Evolutionary conservation across 2,329 filamentous ascomycete genomes (phyloP).

Genomic region (Xylariaceae sp.): DNA sequence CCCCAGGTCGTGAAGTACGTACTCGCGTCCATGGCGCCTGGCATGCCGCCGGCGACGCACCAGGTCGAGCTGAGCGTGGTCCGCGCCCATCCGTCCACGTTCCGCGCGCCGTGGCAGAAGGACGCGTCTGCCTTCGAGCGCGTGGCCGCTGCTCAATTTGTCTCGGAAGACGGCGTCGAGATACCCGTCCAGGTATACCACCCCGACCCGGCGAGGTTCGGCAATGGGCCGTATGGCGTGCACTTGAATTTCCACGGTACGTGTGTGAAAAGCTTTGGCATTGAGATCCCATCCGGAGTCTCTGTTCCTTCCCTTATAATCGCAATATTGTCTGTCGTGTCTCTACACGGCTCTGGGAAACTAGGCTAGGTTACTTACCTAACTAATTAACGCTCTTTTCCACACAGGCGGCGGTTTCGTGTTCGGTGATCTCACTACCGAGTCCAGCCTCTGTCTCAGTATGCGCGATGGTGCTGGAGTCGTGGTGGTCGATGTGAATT

Average conservation of each 20-base stretch:
- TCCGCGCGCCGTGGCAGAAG: conserved; percentile 23
- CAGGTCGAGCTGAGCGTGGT: conserved; percentile 28
- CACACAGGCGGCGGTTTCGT: conserved; percentile 36
- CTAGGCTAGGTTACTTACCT: too few relatives aligned
- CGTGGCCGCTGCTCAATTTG: conserved; percentile 24
- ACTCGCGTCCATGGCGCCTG: conserved; percentile 20
- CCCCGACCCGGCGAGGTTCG: conserved; percentile 27
- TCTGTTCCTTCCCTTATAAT: too few relatives aligned
- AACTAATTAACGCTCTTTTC: too few relatives aligned
- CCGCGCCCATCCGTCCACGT: conserved; percentile 27
- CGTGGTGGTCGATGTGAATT: conserved; percentile 36
- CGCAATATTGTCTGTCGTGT: too few relatives aligned
- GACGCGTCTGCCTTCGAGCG: conserved; percentile 27
- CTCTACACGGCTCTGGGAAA: too few relatives aligned
- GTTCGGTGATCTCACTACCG: conserved; percentile 30
- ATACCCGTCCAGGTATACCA: conserved; percentile 31
- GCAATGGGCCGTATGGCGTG: conserved; percentile 30
- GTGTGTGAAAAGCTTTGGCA: too few relatives aligned
- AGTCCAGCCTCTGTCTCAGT: conserved; percentile 32
- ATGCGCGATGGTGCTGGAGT: conserved; percentile 34
- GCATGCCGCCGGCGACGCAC: conserved; percentile 17
- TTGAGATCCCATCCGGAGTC: too few relatives aligned
- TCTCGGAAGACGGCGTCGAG: conserved; percentile 27
- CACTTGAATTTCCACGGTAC: conserved; percentile 34
- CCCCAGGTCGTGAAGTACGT: conserved; percentile 29